Evolutionary conservation across 495 filamentous ascomycete species (phyloP).

Genomic region (Opeltia flavorubescens): DNA sequence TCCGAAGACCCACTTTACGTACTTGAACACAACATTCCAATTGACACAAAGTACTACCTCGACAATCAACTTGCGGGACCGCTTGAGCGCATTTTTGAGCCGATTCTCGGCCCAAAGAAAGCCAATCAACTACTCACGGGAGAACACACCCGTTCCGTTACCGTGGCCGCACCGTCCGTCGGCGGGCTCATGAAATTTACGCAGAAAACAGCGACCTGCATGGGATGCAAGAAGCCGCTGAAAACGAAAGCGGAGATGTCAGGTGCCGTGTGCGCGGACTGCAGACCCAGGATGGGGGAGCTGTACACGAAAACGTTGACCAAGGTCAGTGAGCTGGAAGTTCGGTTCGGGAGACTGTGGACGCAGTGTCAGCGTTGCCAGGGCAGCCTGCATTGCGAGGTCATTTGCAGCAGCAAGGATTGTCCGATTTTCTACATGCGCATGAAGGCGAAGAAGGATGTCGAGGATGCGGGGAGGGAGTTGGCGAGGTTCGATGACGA

Average conservation of each 20-base stretch:
- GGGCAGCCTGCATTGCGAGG: slow-evolving; percentile 92
- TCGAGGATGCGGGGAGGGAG: slow-evolving; percentile 90
- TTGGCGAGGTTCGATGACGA: slow-evolving; percentile 82
- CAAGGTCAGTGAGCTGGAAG: slow-evolving; percentile 80
- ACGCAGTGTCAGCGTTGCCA: slow-evolving; percentile 98
- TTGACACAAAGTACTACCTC: slow-evolving; percentile 97
- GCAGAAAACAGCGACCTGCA: slow-evolving; percentile 93
- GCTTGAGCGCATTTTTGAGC: slow-evolving; percentile 89
- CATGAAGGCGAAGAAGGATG: slow-evolving; percentile 99
- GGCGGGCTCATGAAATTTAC: slow-evolving; percentile 97
- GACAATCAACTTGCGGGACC: slow-evolving; percentile 97
- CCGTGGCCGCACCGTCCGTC: slow-evolving; percentile 73
- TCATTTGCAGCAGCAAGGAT: slow-evolving; percentile 90
- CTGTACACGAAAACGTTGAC: slow-evolving; percentile 83
- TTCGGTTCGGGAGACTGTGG: slow-evolving; percentile 86
- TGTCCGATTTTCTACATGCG: slow-evolving; percentile 99
- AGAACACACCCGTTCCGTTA: slow-evolving; percentile 83
- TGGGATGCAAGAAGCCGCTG: slow-evolving; percentile 97
- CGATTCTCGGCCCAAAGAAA: slow-evolving; percentile 86
- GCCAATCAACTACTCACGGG: slow-evolving; percentile 68
- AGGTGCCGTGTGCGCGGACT: slow-evolving; percentile 80
- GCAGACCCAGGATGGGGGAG: slow-evolving; percentile 73
- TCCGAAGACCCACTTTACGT: slow-evolving; percentile 96
- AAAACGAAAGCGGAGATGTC: slow-evolving; percentile 59
- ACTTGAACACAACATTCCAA: slow-evolving; percentile 91